Base-by-base conservation (phyloP, 75 land plant species). In the Pseudotsuga menziesii region DNA sequence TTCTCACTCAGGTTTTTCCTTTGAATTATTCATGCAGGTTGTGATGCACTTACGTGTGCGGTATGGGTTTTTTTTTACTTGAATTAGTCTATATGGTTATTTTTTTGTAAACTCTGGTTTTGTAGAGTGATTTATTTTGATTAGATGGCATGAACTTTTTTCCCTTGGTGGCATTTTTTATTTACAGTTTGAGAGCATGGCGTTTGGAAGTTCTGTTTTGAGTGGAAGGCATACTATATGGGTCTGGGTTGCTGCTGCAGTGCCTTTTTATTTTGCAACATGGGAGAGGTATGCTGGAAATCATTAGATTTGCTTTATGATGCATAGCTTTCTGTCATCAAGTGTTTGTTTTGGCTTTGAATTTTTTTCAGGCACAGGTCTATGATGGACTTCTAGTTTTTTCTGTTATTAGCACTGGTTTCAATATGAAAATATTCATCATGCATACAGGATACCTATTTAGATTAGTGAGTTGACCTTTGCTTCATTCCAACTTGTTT, bases 41-140 rank as follows among this genome's bases (percentile, higher is more conserved):
- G 99, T 82, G 99, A 97, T 88, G 99, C 99, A 4, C 93, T 94
- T 61, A 85, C 93, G 23, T 94, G 98, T 83, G 90, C 99, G 80
- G 99, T 97, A 84, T 80, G 97, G 61, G 39, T n/a, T n/a, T 54
- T 79, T 61, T 76, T 78, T 29, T 35, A 58, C 66, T 75, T 76
- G 48, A 73, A 73, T 25, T 73, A 5, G 76, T 60, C 16, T 27
- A 27, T 6, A 25, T 15, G 19, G 17, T 66, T 14, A 35, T 13
- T 48, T 22, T 76, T 19, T 20, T 78, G 17, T 25, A 36, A n/a
- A 36, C 8, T 5, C 16, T 27, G 29, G 6, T 15, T 35, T 15
- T 35, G 17, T 6, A 66, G 14, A 27, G 41, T 35, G 41, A 32
- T 29, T 29, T 0, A 29, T 29, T 29, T 29, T 29, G 32, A 29